Base-by-base conservation (phyloP, 2,329 filamentous ascomycete genomes). In the Trichoderma sp. region DNA sequence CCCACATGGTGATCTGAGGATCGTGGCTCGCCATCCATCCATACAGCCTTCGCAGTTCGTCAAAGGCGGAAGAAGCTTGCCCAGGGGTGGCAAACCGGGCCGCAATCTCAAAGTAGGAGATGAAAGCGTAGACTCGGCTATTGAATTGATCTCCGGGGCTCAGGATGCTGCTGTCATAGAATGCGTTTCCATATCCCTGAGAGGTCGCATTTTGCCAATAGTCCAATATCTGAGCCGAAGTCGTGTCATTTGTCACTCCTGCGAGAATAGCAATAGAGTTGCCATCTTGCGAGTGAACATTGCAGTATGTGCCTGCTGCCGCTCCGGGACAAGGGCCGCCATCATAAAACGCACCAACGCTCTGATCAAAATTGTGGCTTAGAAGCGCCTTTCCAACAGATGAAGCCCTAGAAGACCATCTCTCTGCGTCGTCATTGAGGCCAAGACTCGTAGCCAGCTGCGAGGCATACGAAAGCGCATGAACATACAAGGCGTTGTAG, bases 91-190 rank as follows among this genome's bases (percentile, higher is more conserved):
- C 73, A 71, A 86, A 85, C 11, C 84, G 81, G 14, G 84, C 84
- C n/a, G 80, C 78, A 21, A 84, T 77, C 75, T 86, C 84, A 71
- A 86, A 86, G 73, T 84, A 86, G 2, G 84, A 85, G 21, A 83
- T 80, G 70, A 86, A 85, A 2, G 84, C 79, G 66, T 86, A 86
- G 4, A 86, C 84, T 14, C 83, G 79, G 60, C 82, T 74, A 2
- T 79, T 79, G 72, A 81, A 84, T 0, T 78, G 80, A 0, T 70
- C 70, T 0, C 72, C 73, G 1, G 70, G 70, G 13, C 59, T 63
- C 0, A 84, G 73, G 4, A 77, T 72, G 54, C 78, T 81, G 46
- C 80, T 82, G 73, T 86, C 84, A 72, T 84, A 86, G 72, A 86
- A 86, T 1, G 84, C 78, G 71, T 86, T 86, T 2, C 84, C 84